A percentile compares a stretch with the other conserved stretches of the same genome.
These are phyloP conservation scores for Toxoplasma gondii DNA, from an alignment of 169 alveolate genomes.

Conservation along the genomic window DNA sequence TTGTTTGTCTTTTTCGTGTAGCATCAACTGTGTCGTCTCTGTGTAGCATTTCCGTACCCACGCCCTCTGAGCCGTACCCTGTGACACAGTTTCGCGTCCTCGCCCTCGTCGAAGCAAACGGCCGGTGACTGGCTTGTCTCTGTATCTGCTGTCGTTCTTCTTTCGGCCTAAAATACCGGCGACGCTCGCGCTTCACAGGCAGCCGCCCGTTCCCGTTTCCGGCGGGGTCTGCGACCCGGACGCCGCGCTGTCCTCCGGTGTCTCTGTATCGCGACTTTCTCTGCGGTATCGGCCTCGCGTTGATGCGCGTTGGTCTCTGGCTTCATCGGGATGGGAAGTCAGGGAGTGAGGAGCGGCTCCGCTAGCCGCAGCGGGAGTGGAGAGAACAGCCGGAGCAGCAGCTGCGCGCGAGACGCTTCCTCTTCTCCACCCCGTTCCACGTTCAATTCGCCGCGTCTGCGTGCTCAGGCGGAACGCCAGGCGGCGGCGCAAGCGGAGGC, in stretches of 20 bases:
- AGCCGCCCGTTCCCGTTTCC: not conserved
- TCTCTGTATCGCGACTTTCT: not conserved
- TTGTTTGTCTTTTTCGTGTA: no score
- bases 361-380: slow-evolving; percentile 16
- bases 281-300: not conserved
- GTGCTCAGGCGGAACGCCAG: slow-evolving; percentile 50
- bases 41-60: not conserved
- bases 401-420: not conserved
- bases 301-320: not conserved
- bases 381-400: slow-evolving; percentile 23
- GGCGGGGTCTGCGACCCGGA: not conserved
- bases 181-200: not conserved
- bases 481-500: slow-evolving; percentile 9
- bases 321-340: not conserved
- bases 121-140: not conserved
- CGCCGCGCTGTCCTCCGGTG: not conserved
- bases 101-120: not conserved
- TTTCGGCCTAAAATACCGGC: no score
- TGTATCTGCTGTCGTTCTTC: not conserved
- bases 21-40: not conserved
- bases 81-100: not conserved
- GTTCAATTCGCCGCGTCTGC: slow-evolving; percentile 22
- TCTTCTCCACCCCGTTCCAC: not conserved
- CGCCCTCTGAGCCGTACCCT: not conserved
- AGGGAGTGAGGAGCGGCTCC: slow-evolving; percentile 6